Evolutionary conservation across 2,329 filamentous ascomycete genomes (phyloP), one percentile per base, ranked within the genome.

Genomic region (Grosmannia serpens): DNA sequence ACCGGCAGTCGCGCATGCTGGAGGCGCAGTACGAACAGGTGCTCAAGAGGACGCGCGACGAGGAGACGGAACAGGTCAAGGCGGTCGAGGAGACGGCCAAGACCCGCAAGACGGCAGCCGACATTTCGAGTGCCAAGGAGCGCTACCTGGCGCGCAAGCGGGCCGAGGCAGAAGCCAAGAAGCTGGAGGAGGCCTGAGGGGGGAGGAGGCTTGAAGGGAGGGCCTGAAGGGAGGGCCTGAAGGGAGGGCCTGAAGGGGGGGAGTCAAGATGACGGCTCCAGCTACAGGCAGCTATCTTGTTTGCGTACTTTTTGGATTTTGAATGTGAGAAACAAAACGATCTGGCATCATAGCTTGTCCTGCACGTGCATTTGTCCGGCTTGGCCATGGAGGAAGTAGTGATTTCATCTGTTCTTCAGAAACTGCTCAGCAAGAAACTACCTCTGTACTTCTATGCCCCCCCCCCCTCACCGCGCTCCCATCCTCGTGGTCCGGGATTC

Each of bases 71-170:
- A 66, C 80, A 83, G 64, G 74, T 74, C 63, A 78, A 81, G 62
- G 77, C 78, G 68, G 67, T 85, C 24, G 85, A 89, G 70, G 78
- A 83, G 59, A 80, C 81, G 20, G 75, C 82, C 41, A 94, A 92
- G 79, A 88, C 85, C 64, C 80, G 83, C 66, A 94, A 94, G 79
- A 92, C 88, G 1, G 83, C 85, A 54, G 75, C 77, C 22, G 88
- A 92, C 55, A 87, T 92, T 62, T 86, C 81, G 66, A 87, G 86
- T 66, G 89, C 89, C 1, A 88, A 84, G 70, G 89, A 91, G 72
- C 77, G 89, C 64, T 94, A 91, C 70, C 75, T 94, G 58, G 86
- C 87, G 58, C 78, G 89, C 67, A 92, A 91, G 74, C 78, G 76
- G 66, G 87, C 88, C 59, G 86, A 85, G 1, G 88, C 87, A 61